These are phyloP conservation scores for Calocybe gangraenosa DNA, from an alignment of 768 basidiomycete genomes.

Conservation along the genomic window DNA sequence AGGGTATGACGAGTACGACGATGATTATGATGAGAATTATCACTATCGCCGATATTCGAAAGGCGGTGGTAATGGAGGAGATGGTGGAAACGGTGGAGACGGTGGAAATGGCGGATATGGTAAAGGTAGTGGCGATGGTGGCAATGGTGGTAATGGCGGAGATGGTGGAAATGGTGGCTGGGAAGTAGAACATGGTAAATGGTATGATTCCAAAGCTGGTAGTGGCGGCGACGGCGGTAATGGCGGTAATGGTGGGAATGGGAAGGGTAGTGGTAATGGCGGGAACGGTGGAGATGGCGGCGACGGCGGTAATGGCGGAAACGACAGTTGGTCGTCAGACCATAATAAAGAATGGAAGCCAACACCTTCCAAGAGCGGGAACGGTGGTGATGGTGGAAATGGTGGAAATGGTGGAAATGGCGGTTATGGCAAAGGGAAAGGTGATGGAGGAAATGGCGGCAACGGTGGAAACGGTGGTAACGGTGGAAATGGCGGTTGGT, in stretches of 20 bases:
- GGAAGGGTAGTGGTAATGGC: background rate
- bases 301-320: background rate
- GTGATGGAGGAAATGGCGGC: background rate
- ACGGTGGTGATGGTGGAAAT: background rate
- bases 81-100: no score
- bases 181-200: no score
- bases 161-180: no score
- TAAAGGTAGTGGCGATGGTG: no score
- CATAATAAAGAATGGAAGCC: background rate
- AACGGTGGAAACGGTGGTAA: background rate
- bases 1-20: background rate
- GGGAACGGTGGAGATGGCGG: background rate
- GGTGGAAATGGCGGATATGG: no score
- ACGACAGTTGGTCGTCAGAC: no score
- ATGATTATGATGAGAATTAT: no score
- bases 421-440: background rate
- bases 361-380: background rate
- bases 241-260: background rate
- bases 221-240: background rate
- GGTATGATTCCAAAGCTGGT: no score
- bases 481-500: no score
- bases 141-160: no score
- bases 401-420: background rate
- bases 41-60: no score
- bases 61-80: no score